A percentile compares a stretch with the other conserved stretches of the same genome.
Conservation (phyloP, 148 eudicot species). For the Spergularia marina region DNA sequence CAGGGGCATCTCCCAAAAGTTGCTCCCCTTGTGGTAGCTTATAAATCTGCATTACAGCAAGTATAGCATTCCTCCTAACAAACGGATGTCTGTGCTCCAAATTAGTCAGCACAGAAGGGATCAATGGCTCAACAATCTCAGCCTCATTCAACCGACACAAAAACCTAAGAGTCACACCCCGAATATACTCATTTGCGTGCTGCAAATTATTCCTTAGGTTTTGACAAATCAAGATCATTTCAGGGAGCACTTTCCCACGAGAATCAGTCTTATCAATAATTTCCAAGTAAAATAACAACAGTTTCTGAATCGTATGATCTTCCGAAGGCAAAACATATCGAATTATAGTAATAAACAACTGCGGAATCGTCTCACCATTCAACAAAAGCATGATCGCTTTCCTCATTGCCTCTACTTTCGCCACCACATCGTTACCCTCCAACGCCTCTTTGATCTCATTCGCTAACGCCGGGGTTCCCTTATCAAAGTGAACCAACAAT, state of each 20-base stretch:
- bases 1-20: constrained; percentile 63
- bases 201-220: constrained; percentile 66
- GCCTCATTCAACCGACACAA: constrained; percentile 64
- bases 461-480: constrained; percentile 74
- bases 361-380: constrained; percentile 75
- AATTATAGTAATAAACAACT: constrained; percentile 64
- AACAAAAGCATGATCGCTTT: constrained; percentile 75
- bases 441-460: constrained; percentile 83
- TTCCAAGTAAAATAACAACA: constrained; percentile 66
- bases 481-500: constrained; percentile 63
- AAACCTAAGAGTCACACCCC: constrained; percentile 80
- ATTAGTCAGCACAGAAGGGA: constrained; percentile 59
- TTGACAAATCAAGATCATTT: constrained; percentile 80
- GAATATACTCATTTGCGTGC: constrained; percentile 76
- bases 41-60: constrained; percentile 64
- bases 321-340: constrained; percentile 77
- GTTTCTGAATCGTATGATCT: constrained; percentile 70
- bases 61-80: constrained; percentile 75
- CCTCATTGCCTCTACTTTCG: constrained; percentile 73
- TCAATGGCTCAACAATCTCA: constrained; percentile 70
- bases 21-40: constrained; percentile 88
- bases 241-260: constrained; percentile 60
- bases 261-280: constrained; percentile 77
- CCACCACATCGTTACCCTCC: constrained; percentile 59
- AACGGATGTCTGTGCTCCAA: constrained; percentile 70